Evolutionary conservation across 2,329 filamentous ascomycete species (phyloP).

Genomic region (Fusarium lyarnte): DNA sequence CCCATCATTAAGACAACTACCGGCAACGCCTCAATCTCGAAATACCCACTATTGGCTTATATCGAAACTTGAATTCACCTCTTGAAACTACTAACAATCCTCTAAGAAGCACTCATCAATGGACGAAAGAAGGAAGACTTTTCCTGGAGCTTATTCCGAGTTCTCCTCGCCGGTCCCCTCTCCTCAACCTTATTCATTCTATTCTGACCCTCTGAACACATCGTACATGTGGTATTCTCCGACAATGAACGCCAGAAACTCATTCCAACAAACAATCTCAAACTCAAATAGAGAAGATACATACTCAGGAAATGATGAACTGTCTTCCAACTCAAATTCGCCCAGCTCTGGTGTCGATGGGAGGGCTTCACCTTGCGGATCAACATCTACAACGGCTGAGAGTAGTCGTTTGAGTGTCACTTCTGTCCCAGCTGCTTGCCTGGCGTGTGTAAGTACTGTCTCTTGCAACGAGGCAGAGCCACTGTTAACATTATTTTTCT

Average conservation of each 20-base stretch:
- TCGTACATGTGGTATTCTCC: conserved; percentile 32
- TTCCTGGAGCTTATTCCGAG: conserved; percentile 10
- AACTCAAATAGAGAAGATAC: conserved; percentile 23
- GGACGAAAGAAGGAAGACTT: conserved; percentile 13
- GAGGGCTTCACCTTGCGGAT: conserved; percentile 25
- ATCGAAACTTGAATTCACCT: conserved; percentile 2
- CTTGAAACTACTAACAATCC: not conserved
- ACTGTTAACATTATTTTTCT: conserved; percentile 4
- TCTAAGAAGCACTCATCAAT: conserved; percentile 21
- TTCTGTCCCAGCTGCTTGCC: conserved; percentile 61
- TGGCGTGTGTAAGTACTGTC: conserved; percentile 61
- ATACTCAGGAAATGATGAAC: conserved; percentile 25
- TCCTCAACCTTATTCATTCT: conserved; percentile 31
- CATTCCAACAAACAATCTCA: conserved; percentile 5
- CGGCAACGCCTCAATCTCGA: not conserved
- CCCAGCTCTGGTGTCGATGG: conserved; percentile 36
- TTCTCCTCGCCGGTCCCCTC: conserved; percentile 24
- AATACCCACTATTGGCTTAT: not conserved
- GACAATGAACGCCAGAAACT: conserved; percentile 17
- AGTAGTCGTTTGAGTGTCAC: conserved; percentile 45
- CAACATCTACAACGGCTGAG: conserved; percentile 33
- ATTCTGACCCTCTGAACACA: conserved; percentile 16
- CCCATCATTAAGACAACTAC: conserved; percentile 8
- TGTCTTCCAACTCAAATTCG: conserved; percentile 38
- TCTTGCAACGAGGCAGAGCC: not conserved